A percentile compares a stretch with the other conserved stretches of the same genome.
Evolutionary conservation across 495 filamentous ascomycete species (phyloP).

Genomic region (Aspergillus sclerotioniger): DNA sequence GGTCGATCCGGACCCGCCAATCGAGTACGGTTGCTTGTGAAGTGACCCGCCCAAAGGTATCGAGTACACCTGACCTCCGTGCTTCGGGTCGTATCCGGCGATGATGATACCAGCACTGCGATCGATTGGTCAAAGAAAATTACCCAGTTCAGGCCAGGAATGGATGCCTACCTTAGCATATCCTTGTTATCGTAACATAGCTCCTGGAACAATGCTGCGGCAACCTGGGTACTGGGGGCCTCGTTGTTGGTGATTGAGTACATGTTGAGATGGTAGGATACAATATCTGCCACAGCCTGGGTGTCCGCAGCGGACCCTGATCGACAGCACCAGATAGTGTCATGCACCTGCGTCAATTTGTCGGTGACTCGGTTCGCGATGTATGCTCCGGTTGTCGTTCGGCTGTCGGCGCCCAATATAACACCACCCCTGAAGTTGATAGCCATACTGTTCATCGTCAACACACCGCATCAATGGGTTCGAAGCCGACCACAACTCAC

Average conservation of each 20-base stretch:
- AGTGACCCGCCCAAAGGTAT: constrained; percentile 96
- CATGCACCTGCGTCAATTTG: constrained; percentile 97
- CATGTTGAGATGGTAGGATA: constrained; percentile 91
- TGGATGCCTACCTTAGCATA: constrained; percentile 65
- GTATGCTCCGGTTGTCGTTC: constrained; percentile 98
- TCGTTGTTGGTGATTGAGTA: constrained; percentile 85
- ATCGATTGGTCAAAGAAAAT: constrained; percentile 22
- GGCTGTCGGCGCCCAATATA: constrained; percentile 92
- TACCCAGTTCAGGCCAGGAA: not conserved
- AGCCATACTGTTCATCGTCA: constrained; percentile 49
- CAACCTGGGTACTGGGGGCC: constrained; percentile 87
- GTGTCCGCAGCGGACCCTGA: constrained; percentile 97
- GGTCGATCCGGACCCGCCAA: constrained; percentile 94
- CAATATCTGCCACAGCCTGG: constrained; percentile 96
- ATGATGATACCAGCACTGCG: constrained; percentile 92
- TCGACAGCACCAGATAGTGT: constrained; percentile 99
- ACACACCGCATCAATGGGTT: not conserved
- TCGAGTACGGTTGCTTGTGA: constrained; percentile 94
- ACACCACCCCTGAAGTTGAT: constrained; percentile 98
- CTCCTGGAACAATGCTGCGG: constrained; percentile 94
- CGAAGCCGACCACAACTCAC: constrained; percentile 52
- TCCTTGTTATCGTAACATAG: constrained; percentile 98
- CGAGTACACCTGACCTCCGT: constrained; percentile 94
- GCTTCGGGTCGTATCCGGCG: constrained; percentile 88
- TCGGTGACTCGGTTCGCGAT: constrained; percentile 99